phyloP scores from a whole-genome alignment of 257 asterid species.

The Nicotiana knightiana region DNA sequence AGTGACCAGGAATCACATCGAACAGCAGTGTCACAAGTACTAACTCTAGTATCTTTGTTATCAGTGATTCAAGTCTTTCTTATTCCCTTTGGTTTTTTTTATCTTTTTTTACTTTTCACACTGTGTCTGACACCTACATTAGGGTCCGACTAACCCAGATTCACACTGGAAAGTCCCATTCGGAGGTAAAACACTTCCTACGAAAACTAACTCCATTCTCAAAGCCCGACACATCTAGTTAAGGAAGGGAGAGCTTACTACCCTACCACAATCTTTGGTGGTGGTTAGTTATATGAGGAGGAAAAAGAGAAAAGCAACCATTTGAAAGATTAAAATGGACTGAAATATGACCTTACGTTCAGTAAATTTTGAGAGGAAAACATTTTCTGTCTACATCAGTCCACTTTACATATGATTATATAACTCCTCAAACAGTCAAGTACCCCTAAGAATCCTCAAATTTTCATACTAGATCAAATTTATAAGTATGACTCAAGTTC shows the following conservation, averaged over 20 bases:
- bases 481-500: neutral
- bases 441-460: neutral
- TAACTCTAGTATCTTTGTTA: neutral
- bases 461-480: neutral
- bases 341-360: neutral
- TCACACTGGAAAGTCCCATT: too few relatives aligned
- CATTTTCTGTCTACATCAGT: neutral
- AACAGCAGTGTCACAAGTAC: neutral
- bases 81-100: too few relatives aligned
- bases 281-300: too few relatives aligned
- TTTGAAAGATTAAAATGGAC: neutral
- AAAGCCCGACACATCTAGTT: too few relatives aligned
- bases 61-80: too few relatives aligned
- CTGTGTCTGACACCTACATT: too few relatives aligned
- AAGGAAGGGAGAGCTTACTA: too few relatives aligned
- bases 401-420: neutral
- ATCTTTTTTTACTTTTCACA: too few relatives aligned
- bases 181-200: too few relatives aligned
- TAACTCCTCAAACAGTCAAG: neutral
- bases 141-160: too few relatives aligned
- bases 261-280: too few relatives aligned
- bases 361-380: neutral
- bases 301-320: neutral
- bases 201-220: too few relatives aligned
- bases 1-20: neutral